These are phyloP conservation scores for Liquidambar formosana DNA, from an alignment of 164 flowering plant genomes.

Conservation along the genomic window DNA sequence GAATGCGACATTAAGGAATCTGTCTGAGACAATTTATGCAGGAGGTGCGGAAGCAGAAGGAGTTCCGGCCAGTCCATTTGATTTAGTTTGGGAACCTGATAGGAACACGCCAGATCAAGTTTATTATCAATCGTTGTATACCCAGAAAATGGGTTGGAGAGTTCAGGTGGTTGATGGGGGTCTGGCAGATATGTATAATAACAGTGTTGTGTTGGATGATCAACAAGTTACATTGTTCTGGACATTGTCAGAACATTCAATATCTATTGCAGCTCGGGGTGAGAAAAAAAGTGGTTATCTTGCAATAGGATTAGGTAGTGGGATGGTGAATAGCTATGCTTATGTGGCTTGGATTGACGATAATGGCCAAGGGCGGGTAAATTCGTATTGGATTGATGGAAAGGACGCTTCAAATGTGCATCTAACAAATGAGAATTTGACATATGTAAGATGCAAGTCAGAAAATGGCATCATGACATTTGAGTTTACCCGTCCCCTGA, in stretches of 20 bases:
- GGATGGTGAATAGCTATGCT: constrained; percentile 86
- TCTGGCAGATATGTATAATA: constrained; percentile 90
- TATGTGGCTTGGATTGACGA: constrained; percentile 93
- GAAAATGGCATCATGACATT: constrained; percentile 90
- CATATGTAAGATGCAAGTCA: constrained; percentile 80
- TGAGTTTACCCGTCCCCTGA: constrained; percentile 86
- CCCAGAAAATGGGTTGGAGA: constrained; percentile 94
- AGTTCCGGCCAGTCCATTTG: constrained; percentile 82
- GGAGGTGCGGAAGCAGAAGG: constrained; percentile 91
- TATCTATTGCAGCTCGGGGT: constrained; percentile 86
- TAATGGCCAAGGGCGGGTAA: constrained; percentile 68
- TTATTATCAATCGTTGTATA: constrained; percentile 75
- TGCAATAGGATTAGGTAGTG: constrained; percentile 89
- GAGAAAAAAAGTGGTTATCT: constrained; percentile 96
- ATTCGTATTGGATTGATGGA: constrained; percentile 88
- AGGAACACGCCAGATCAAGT: constrained; percentile 94
- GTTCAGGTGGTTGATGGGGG: constrained; percentile 98
- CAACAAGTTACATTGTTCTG: constrained; percentile 95
- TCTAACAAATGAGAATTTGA: constrained; percentile 84
- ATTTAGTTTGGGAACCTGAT: constrained; percentile 81
- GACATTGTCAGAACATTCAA: constrained; percentile 68
- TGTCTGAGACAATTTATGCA: constrained; percentile 72
- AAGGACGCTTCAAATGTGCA: constrained; percentile 68
- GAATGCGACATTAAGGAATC: constrained; percentile 79
- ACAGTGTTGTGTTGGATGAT: constrained; percentile 88